Percentiles rank a stretch among this genome's conserved stretches.
Evolutionary conservation across 1,139 yeast genomes (phyloP).

Genomic region (Kazachstania sp.): DNA sequence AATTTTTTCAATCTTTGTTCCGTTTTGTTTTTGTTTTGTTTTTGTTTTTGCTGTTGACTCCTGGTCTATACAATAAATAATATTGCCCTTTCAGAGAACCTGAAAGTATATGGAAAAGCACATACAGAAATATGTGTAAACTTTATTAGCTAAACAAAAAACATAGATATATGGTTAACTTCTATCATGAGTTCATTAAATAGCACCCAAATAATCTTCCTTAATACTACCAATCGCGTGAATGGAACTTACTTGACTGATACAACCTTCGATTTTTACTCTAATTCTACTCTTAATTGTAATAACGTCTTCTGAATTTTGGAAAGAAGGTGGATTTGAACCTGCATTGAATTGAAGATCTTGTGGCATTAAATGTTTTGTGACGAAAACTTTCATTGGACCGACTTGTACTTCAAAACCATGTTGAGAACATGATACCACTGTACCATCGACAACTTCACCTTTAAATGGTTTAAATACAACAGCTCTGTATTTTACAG

Average conservation of each 20-base stretch:
- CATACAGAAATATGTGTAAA: neutral
- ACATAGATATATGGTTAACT: neutral
- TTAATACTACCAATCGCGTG: constrained; percentile 96
- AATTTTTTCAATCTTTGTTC: neutral
- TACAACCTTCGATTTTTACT: constrained; percentile 91
- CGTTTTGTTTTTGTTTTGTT: no score
- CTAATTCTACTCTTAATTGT: constrained; percentile 91
- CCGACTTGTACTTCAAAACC: constrained; percentile 99
- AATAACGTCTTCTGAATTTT: constrained; percentile 88
- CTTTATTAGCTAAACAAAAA: neutral
- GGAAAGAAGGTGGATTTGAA: constrained; percentile 97
- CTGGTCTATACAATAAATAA: neutral
- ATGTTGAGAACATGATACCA: constrained; percentile 87
- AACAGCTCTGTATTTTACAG: constrained; percentile 90
- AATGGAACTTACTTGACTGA: constrained; percentile 95
- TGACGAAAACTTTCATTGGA: constrained; percentile 88
- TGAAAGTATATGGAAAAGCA: no score
- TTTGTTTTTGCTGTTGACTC: neutral
- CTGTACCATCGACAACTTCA: constrained; percentile 95
- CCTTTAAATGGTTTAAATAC: constrained; percentile 99
- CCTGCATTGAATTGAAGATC: constrained; percentile 93
- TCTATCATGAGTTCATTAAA: constrained; percentile 26
- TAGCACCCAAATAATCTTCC: constrained; percentile 91
- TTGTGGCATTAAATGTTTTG: constrained; percentile 88
- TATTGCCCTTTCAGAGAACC: no score